Conservation (phyloP, 495 filamentous ascomycete species). For the Xylaria nigripes region DNA sequence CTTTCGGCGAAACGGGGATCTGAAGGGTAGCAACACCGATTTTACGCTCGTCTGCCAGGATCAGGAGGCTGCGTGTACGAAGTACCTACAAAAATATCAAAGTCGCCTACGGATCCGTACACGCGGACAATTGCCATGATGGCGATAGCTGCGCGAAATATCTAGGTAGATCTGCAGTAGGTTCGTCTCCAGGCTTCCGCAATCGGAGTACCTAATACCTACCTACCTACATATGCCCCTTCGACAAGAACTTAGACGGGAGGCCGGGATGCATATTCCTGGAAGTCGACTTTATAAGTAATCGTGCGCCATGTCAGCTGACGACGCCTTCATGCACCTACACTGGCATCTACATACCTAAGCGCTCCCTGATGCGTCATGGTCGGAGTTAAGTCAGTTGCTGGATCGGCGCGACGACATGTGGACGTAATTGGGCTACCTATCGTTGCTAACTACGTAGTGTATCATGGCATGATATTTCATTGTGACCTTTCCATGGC, state of each 20-base stretch:
- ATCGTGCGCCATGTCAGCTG: not conserved
- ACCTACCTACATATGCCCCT: too few relatives aligned
- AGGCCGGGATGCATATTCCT: not conserved
- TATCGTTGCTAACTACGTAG: not conserved
- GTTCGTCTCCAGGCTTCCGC: not conserved
- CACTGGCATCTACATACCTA: not conserved
- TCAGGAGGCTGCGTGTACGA: not conserved
- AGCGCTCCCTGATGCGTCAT: not conserved
- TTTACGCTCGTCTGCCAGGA: not conserved
- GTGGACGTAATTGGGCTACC: not conserved
- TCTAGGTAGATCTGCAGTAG: not conserved
- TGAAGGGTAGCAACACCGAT: not conserved
- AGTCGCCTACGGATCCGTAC: too few relatives aligned
- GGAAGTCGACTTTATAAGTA: not conserved
- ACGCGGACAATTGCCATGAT: not conserved
- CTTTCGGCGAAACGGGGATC: not conserved
- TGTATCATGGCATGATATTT: not conserved
- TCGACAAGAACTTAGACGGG: not conserved
- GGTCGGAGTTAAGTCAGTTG: not conserved
- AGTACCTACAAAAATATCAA: too few relatives aligned
- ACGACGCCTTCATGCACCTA: constrained; percentile 2
- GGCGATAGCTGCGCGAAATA: not conserved
- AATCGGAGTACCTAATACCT: not conserved
- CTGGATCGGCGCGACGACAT: not conserved
- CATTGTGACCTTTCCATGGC: not conserved